Base-by-base conservation (phyloP, 176 grass and related monocot species). In the Musa troglodytarum region DNA sequence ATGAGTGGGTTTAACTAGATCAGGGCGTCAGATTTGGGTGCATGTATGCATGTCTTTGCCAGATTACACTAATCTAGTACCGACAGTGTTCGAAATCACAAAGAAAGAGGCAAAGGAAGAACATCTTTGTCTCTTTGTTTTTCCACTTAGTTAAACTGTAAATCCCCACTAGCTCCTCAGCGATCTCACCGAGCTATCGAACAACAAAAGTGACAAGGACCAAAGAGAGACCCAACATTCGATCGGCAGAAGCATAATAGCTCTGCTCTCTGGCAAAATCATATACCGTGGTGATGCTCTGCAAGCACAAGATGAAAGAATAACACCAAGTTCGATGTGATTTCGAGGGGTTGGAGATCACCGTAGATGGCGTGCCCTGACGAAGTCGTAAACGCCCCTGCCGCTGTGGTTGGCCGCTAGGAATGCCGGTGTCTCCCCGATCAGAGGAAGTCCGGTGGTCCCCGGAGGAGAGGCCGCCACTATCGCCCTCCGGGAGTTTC, bases 301-400 rank as follows among this genome's bases (percentile, higher is more conserved):
- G 4, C 34, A 43, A 43, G 4, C 6, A 43, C 6, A 4, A 43
- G 34, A 6, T 43, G 34, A 43, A 43, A 43, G 34, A 43, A 43
- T 43, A 43, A 43, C 34, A 43, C 34, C 34, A 6, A 43, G 34
- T 4, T 43, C 0, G 34, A 43, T 43, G 34, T 6, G 4, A 43
- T 0, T 6, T 43, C 4, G 34, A 43, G 34, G 34, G 4, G 0
- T 43, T 43, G 43, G 15, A 34, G 49, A 26, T 13, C 70, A 87
- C 85, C 83, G 57, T 21, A 86, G 83, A 81, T 88, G 85, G 26
- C 93, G 83, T 11, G 57, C 51, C 19, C 72, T 68, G 65, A 96
- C 89, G 77, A 96, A 96, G 74, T 90, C 76, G 82, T 96, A 96
- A 68, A 96, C 86, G 26, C 93, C 93, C n/a, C 79, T 62, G 29